These are phyloP conservation scores for Boletus reticuloceps DNA, from an alignment of 768 basidiomycete genomes.

Conservation along the genomic window DNA sequence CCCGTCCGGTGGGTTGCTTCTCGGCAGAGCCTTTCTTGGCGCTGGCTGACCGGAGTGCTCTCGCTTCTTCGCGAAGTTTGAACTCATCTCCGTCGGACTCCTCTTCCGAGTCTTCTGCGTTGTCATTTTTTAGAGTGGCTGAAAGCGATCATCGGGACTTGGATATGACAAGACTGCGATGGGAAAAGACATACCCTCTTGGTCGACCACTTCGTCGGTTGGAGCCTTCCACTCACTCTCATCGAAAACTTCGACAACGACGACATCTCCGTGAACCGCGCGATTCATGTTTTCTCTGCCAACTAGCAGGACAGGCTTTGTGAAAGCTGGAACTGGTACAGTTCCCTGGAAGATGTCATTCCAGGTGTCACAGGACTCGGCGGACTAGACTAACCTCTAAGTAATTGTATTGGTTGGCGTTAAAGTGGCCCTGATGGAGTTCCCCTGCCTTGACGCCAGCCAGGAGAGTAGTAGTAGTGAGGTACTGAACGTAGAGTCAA, in stretches of 20 bases:
- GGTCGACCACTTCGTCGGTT: slow-evolving; percentile 89
- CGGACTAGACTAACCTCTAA: slow-evolving; percentile 59
- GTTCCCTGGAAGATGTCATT: slow-evolving; percentile 53
- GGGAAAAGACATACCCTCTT: slow-evolving; percentile 60
- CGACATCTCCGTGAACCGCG: slow-evolving; percentile 89
- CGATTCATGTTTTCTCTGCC: slow-evolving; percentile 96
- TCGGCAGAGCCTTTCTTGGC: slow-evolving; percentile 40
- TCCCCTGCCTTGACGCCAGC: slow-evolving; percentile 85
- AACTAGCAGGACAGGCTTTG: slow-evolving; percentile 77
- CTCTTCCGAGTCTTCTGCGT: slow-evolving; percentile 72
- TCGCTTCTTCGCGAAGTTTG: slow-evolving; percentile 44
- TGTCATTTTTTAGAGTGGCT: slow-evolving; percentile 85
- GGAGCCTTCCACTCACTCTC: slow-evolving; percentile 92
- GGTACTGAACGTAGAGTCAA: slow-evolving; percentile 53
- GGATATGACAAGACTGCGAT: not conserved
- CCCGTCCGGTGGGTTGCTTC: slow-evolving; percentile 85
- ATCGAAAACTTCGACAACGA: slow-evolving; percentile 84
- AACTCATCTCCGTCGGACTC: slow-evolving; percentile 45
- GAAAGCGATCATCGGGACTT: not conserved
- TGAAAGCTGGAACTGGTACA: slow-evolving; percentile 69
- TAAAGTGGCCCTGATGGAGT: slow-evolving; percentile 91
- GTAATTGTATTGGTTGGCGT: slow-evolving; percentile 94
- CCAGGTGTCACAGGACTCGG: not conserved
- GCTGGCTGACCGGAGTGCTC: slow-evolving; percentile 27
- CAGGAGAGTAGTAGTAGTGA: slow-evolving; percentile 63